phyloP scores from a whole-genome alignment of 495 filamentous ascomycete species.

The Trichoderma virens region DNA sequence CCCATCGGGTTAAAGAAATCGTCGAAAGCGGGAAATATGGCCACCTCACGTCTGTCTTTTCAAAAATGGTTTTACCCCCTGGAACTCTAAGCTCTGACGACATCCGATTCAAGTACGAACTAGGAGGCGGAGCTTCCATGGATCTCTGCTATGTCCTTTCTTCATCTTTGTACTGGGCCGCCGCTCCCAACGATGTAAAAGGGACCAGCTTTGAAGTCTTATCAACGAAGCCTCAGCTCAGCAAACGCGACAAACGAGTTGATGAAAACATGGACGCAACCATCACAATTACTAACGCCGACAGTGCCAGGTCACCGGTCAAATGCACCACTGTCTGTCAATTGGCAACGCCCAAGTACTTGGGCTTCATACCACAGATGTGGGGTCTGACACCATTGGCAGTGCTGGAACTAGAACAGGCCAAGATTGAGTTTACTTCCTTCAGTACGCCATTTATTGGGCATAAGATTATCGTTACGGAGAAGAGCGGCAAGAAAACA shows the following conservation, averaged over 20 bases:
- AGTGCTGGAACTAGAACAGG: constrained; percentile 21
- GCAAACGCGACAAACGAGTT: constrained; percentile 22
- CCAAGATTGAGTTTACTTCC: neutral
- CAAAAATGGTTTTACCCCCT: constrained; percentile 22
- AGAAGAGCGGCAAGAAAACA: constrained; percentile 35
- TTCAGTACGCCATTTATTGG: neutral
- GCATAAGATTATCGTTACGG: constrained; percentile 21
- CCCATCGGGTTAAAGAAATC: neutral
- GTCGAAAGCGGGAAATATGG: constrained; percentile 33
- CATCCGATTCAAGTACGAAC: constrained; percentile 48
- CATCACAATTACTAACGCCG: constrained; percentile 32
- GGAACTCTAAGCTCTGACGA: constrained; percentile 31
- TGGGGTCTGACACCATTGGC: constrained; percentile 35
- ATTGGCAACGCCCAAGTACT: constrained; percentile 21
- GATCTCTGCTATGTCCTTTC: constrained; percentile 28
- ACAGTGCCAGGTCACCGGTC: constrained; percentile 21
- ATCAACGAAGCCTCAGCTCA: neutral
- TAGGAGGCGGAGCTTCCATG: constrained; percentile 51
- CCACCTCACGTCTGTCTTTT: constrained; percentile 30
- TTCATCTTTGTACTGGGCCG: constrained; percentile 40
- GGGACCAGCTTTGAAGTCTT: constrained; percentile 16
- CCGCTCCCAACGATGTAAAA: constrained; percentile 31
- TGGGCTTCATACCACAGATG: constrained; percentile 39
- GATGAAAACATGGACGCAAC: constrained; percentile 23
- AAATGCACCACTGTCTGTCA: neutral